A percentile compares a stretch with the other conserved stretches of the same genome.
Evolutionary conservation across 2,329 filamentous ascomycete genomes (phyloP).

Genomic region (Alternaria rosae): DNA sequence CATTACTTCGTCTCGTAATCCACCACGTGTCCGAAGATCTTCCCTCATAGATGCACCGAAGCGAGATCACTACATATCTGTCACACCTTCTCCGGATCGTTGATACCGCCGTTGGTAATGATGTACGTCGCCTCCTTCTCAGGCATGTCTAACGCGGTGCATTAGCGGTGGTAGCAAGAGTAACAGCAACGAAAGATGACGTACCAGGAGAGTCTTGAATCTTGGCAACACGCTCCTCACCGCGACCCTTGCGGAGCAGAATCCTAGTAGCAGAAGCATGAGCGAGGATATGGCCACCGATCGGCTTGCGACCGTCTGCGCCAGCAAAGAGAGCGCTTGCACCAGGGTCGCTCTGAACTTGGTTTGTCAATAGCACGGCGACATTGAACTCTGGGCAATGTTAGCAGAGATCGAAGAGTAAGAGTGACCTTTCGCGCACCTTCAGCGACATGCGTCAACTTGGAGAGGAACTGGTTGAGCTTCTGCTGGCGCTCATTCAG

Average conservation of each 20-base stretch:
- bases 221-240: slow-evolving; percentile 74
- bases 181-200: background rate
- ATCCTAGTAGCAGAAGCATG: slow-evolving; percentile 73
- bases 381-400: slow-evolving; percentile 67
- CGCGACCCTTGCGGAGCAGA: slow-evolving; percentile 71
- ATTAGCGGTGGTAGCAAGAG: slow-evolving; percentile 30
- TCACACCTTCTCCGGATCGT: slow-evolving; percentile 69
- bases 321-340: slow-evolving; percentile 72
- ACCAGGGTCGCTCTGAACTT: slow-evolving; percentile 74
- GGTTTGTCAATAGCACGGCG: slow-evolving; percentile 66
- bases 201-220: slow-evolving; percentile 72
- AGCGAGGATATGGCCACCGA: slow-evolving; percentile 72
- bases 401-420: background rate
- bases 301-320: slow-evolving; percentile 72
- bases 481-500: slow-evolving; percentile 73
- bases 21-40: background rate
- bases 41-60: background rate
- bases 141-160: slow-evolving; percentile 64
- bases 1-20: background rate
- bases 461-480: slow-evolving; percentile 69
- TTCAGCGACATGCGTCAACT: slow-evolving; percentile 70
- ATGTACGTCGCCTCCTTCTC: slow-evolving; percentile 74
- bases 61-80: background rate
- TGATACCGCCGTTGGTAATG: slow-evolving; percentile 74
- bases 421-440: slow-evolving; percentile 44